Evolutionary conservation across 495 filamentous ascomycete species (phyloP), one percentile per base, ranked within the genome.

Genomic region (Trichoderma parareesei): DNA sequence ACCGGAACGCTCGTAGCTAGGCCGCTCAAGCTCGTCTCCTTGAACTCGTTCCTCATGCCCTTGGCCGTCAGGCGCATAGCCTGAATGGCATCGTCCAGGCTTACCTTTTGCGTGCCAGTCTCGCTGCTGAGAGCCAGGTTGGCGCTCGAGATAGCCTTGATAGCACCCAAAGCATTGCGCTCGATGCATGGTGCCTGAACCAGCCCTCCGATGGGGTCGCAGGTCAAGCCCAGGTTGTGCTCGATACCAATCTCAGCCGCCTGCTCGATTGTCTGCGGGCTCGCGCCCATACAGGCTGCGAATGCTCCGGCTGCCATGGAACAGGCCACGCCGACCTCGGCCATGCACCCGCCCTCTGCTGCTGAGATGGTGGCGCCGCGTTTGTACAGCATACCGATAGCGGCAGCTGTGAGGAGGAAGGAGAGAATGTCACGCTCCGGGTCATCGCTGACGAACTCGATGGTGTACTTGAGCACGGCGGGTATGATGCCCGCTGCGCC

Each of bases 301-400:
- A 75, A 75, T 0, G 73, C 73, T 18, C 70, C 73, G 1, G 73
- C 73, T 2, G 73, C 73, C 73, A 75, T 75, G 9, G 73, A 75
- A 44, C 73, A 75, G n/a, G 73, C 73, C n/a, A 75, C 73, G 38
- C 73, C 73, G 2, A 75, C 73, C 46, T 75, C 73, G n/a, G 73
- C 73, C 73, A 75, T 75, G 63, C 73, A 75, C 1, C 73, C 73
- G 11, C 73, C 73, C 43, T 75, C 73, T 7, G 73, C 73, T 7
- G 73, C 73, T 6, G 70, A 72, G 62, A 75, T 75, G 37, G 71
- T 75, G 1, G 73, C 73, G 4, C 73, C 73, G 38, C 73, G 73
- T 65, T 75, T 75, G 65, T 75, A 75, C 10, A 75, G 67, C 73
- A 75, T 75, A 27, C 73, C 73, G 35, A 75, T 75, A 8, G 73